These are phyloP conservation scores for Pseudopithomyces maydicus DNA, from an alignment of 2,329 filamentous ascomycete genomes.

Conservation along the genomic window DNA sequence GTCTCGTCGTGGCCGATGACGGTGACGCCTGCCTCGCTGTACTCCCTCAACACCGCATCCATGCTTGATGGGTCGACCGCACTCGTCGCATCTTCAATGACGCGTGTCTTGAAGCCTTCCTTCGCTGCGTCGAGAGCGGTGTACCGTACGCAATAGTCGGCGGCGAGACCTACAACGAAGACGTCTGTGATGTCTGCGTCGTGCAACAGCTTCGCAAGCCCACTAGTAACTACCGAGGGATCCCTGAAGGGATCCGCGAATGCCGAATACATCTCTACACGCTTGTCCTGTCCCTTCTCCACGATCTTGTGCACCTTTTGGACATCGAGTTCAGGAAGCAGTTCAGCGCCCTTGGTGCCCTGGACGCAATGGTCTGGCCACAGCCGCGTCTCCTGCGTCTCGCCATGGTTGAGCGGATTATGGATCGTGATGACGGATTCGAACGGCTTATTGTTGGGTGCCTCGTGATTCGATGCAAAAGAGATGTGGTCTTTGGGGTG, in stretches of 20 bases:
- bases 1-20: conserved; percentile 65
- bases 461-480: conserved; percentile 78
- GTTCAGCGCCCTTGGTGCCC: conserved; percentile 69
- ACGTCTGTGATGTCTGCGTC: conserved; percentile 72
- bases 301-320: conserved; percentile 67
- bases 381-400: conserved; percentile 70
- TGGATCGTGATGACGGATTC: conserved; percentile 65
- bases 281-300: conserved; percentile 75
- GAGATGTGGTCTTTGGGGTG: conserved; percentile 85
- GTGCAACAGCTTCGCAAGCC: conserved; percentile 64
- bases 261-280: conserved; percentile 91
- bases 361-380: conserved; percentile 94
- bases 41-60: conserved; percentile 59
- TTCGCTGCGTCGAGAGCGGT: conserved; percentile 79
- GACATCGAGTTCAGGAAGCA: conserved; percentile 73
- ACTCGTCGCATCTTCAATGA: conserved; percentile 79
- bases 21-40: conserved; percentile 64
- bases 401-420: conserved; percentile 68
- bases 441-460: conserved; percentile 70
- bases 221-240: conserved; percentile 63
- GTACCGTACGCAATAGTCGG: conserved; percentile 84
- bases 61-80: conserved; percentile 69
- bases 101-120: conserved; percentile 76
- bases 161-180: conserved; percentile 83
- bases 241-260: conserved; percentile 80